Evolutionary conservation across 345 rosid species (phyloP).

Genomic region (Viola odorata): DNA sequence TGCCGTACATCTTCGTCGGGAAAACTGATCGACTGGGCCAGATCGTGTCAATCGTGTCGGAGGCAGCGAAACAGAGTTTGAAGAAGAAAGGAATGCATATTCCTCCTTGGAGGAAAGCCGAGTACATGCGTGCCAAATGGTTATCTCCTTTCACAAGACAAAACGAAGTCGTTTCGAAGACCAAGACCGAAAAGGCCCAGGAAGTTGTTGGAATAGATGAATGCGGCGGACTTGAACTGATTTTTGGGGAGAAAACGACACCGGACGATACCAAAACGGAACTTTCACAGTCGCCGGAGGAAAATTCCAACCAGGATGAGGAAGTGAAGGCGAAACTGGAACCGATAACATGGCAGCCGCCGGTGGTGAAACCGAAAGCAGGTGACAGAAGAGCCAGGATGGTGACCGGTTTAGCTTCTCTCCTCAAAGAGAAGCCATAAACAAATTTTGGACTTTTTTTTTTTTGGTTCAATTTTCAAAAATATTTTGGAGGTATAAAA

Average conservation of each 20-base stretch:
- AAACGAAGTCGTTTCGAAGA: constrained; percentile 2
- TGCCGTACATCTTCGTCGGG: constrained; percentile 75
- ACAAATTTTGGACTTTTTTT: constrained; percentile 35
- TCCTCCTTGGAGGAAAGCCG: constrained; percentile 87
- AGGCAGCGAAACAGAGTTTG: constrained; percentile 73
- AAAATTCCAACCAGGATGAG: constrained; percentile 7
- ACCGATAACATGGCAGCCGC: constrained; percentile 45
- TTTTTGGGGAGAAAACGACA: constrained; percentile 44
- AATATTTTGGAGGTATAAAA: constrained; percentile 20
- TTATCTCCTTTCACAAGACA: constrained; percentile 39
- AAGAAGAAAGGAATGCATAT: constrained; percentile 87
- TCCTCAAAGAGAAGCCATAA: constrained; percentile 67
- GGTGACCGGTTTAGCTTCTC: constrained; percentile 86
- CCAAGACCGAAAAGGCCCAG: constrained; percentile 13
- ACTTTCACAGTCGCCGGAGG: constrained; percentile 5
- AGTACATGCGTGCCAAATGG: constrained; percentile 85
- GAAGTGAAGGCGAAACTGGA: neutral
- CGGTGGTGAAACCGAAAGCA: constrained; percentile 52
- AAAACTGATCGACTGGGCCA: constrained; percentile 59
- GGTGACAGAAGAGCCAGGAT: constrained; percentile 55
- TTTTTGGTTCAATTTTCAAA: neutral
- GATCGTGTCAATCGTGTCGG: constrained; percentile 52
- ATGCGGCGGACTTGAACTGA: constrained; percentile 40
- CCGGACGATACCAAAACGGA: neutral
- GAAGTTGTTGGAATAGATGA: neutral